Percentiles rank a stretch among this genome's conserved stretches.
These are phyloP conservation scores for Gnaphalium uliginosum DNA, from an alignment of 129 eudicot species.

Conservation along the genomic window DNA sequence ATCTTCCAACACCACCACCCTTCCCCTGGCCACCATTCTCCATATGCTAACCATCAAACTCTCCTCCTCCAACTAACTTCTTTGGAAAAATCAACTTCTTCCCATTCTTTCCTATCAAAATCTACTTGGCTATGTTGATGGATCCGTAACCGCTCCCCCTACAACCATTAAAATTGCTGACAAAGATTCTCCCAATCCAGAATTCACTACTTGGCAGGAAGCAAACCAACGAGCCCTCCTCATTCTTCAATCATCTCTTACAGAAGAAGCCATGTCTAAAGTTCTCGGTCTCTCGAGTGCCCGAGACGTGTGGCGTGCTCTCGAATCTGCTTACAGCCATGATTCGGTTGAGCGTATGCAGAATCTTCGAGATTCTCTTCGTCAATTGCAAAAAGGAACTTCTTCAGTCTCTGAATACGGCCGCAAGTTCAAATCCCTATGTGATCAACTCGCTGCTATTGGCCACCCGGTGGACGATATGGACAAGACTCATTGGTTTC, in stretches of 20 bases:
- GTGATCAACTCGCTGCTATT: neutral
- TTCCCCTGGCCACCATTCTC: too few relatives aligned
- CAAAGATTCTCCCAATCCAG: neutral
- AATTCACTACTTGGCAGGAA: neutral
- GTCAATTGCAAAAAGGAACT: neutral
- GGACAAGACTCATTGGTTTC: too few relatives aligned
- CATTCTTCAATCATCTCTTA: neutral
- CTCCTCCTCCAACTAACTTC: neutral
- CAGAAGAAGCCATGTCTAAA: neutral
- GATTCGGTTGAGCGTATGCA: neutral
- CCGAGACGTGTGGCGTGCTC: neutral
- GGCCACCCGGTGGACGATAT: too few relatives aligned
- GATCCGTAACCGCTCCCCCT: neutral
- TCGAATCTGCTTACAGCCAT: neutral
- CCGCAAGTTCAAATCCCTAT: neutral
- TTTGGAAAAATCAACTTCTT: too few relatives aligned
- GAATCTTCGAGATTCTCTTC: neutral
- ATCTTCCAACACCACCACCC: too few relatives aligned
- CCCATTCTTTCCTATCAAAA: too few relatives aligned
- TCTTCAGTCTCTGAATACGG: neutral
- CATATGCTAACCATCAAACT: neutral
- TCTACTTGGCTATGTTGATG: neutral
- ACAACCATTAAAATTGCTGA: neutral
- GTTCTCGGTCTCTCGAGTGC: neutral
- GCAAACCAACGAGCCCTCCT: neutral